A percentile compares a stretch with the other conserved stretches of the same genome.
Evolutionary conservation across 139 green algal species (phyloP).

Genomic region (Edaphochlamys debaryana): DNA sequence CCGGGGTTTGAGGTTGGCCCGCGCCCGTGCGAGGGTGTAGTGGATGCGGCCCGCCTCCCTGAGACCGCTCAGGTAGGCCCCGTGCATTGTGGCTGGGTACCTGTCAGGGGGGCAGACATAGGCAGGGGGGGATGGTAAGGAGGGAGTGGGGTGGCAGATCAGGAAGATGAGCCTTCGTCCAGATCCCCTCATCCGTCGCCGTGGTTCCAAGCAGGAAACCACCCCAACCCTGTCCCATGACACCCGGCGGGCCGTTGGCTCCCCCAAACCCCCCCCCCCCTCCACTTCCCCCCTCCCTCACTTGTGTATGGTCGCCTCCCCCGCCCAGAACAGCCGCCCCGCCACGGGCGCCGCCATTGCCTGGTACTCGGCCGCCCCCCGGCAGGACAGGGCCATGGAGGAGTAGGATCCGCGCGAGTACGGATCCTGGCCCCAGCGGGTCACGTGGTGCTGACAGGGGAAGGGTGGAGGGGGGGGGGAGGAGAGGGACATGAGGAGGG

Average conservation of each 20-base stretch:
- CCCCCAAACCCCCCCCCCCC: too few relatives aligned
- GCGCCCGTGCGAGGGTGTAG: slow-evolving; percentile 1
- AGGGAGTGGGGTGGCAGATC: background rate
- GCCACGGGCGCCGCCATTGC: slow-evolving; percentile 75
- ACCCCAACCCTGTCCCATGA: too few relatives aligned
- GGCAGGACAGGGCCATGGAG: slow-evolving; percentile 78
- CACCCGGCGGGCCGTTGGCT: too few relatives aligned
- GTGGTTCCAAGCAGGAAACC: too few relatives aligned
- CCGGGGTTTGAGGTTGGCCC: slow-evolving; percentile 6
- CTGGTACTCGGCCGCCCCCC: slow-evolving; percentile 89
- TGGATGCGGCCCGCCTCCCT: slow-evolving; percentile 55
- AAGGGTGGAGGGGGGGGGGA: background rate
- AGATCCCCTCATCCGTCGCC: too few relatives aligned
- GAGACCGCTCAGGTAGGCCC: slow-evolving; percentile 86
- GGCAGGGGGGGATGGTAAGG: background rate
- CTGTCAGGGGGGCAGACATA: background rate
- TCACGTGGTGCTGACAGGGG: slow-evolving; percentile 72
- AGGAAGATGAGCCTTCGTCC: too few relatives aligned
- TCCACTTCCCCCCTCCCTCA: slow-evolving; percentile 42
- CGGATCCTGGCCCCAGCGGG: slow-evolving; percentile 87
- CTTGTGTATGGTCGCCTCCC: slow-evolving; percentile 89
- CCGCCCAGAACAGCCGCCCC: slow-evolving; percentile 88
- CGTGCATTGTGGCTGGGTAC: slow-evolving; percentile 97
- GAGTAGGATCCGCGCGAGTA: slow-evolving; percentile 90
- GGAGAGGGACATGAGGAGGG: background rate